Conservation (phyloP, 208 protist genomes). For the Hexamita inflata region DNA sequence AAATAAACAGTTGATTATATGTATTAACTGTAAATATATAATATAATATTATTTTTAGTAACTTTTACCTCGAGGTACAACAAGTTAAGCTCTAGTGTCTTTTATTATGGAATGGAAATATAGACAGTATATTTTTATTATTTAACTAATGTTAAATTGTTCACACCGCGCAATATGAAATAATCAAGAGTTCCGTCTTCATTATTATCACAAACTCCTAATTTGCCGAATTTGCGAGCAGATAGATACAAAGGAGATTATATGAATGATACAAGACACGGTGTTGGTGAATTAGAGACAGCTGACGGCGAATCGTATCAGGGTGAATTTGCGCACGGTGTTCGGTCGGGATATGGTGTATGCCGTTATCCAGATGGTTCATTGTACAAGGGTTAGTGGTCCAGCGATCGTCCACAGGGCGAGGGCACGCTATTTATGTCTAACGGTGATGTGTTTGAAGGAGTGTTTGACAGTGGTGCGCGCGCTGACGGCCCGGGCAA, state of each 20-base stretch:
- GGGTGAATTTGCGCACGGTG: constrained; percentile 22
- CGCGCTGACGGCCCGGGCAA: constrained; percentile 12
- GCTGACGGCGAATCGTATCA: constrained; percentile 28
- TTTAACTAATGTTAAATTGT: too few species aligned
- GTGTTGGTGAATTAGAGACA: constrained; percentile 24
- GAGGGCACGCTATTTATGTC: constrained; percentile 18
- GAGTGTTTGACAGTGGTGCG: not conserved
- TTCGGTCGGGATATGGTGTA: constrained; percentile 28
- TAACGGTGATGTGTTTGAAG: constrained; percentile 36
- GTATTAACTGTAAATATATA: too few species aligned
- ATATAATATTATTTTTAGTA: too few species aligned
- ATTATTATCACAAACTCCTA: too few species aligned
- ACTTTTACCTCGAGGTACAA: too few species aligned
- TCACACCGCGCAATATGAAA: too few species aligned
- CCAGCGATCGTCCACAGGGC: constrained; percentile 15
- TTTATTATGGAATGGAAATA: too few species aligned
- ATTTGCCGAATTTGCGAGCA: too few species aligned
- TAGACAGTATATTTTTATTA: too few species aligned
- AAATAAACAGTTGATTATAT: too few species aligned
- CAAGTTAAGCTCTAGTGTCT: too few species aligned
- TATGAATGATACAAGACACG: constrained; percentile 23
- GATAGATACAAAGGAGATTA: constrained; percentile 30
- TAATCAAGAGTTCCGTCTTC: too few species aligned
- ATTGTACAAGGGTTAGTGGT: constrained; percentile 28
- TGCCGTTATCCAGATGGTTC: constrained; percentile 19